Evolutionary conservation across 371 early-diverging fungal species (phyloP).

Genomic region (Rhizopus stolonifer): DNA sequence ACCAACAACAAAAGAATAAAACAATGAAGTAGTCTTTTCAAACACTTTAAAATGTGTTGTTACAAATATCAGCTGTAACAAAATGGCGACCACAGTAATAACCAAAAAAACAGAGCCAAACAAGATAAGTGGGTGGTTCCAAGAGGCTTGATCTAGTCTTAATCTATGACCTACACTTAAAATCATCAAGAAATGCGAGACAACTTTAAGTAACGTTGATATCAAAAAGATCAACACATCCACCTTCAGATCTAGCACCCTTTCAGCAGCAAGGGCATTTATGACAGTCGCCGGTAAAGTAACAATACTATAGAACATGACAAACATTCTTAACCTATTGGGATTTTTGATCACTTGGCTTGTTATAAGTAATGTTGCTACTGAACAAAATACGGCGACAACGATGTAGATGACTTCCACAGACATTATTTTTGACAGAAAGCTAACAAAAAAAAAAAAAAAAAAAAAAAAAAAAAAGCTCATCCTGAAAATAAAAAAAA

Average conservation of each 20-base stretch:
- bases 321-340: constrained; percentile 12
- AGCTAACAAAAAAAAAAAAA: no score
- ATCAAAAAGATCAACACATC: constrained; percentile 11
- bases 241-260: background rate
- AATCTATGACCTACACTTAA: constrained; percentile 15
- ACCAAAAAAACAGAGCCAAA: constrained; percentile 5
- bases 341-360: constrained; percentile 9
- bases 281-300: constrained; percentile 16
- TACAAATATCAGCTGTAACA: constrained; percentile 1
- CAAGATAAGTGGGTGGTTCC: constrained; percentile 13
- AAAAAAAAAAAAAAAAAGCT: no score
- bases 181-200: constrained; percentile 19
- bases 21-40: background rate
- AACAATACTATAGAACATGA: constrained; percentile 13
- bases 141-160: constrained; percentile 3
- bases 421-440: no score
- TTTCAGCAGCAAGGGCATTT: constrained; percentile 9
- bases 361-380: constrained; percentile 7
- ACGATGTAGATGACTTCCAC: no score
- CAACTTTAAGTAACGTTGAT: constrained; percentile 10
- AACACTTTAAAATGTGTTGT: background rate
- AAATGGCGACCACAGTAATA: background rate
- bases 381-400: no score
- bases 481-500: no score
- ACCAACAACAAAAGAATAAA: constrained; percentile 3